phyloP scores from a whole-genome alignment of 2,329 filamentous ascomycete species.

The Beauveria caledonica region DNA sequence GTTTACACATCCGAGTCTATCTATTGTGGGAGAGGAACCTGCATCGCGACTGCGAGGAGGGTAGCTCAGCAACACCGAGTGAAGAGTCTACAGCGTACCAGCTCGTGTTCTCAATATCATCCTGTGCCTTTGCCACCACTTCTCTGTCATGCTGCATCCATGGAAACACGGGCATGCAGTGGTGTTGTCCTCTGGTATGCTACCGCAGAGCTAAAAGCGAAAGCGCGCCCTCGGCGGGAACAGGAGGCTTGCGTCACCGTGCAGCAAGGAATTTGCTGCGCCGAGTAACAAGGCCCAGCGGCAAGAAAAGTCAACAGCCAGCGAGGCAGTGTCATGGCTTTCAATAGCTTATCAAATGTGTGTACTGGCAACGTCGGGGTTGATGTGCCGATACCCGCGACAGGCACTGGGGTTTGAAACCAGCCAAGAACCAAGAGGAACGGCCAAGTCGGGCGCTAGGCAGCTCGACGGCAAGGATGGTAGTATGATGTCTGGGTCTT shows the following conservation, averaged over 20 bases:
- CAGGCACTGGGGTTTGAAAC: background rate
- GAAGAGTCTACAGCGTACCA: too few species aligned
- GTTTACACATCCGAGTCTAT: too few species aligned
- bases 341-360: too few species aligned
- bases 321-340: background rate
- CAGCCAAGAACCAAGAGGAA: background rate
- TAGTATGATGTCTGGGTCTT: background rate
- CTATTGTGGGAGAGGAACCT: too few species aligned
- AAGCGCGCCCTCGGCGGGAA: background rate
- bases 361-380: too few species aligned
- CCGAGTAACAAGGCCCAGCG: too few species aligned
- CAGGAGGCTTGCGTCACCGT: conserved; percentile 1
- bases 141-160: background rate
- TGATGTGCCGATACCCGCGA: background rate
- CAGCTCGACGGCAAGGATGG: background rate
- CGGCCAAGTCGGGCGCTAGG: conserved; percentile 3
- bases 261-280: background rate
- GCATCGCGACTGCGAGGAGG: too few species aligned
- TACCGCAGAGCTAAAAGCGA: background rate
- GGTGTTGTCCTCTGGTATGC: background rate
- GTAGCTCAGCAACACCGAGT: too few species aligned
- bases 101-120: background rate
- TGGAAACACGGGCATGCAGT: too few species aligned
- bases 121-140: background rate
- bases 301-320: too few species aligned